These are phyloP conservation scores for Daldinia sp. DNA, from an alignment of 2,329 filamentous ascomycete genomes.

Conservation along the genomic window DNA sequence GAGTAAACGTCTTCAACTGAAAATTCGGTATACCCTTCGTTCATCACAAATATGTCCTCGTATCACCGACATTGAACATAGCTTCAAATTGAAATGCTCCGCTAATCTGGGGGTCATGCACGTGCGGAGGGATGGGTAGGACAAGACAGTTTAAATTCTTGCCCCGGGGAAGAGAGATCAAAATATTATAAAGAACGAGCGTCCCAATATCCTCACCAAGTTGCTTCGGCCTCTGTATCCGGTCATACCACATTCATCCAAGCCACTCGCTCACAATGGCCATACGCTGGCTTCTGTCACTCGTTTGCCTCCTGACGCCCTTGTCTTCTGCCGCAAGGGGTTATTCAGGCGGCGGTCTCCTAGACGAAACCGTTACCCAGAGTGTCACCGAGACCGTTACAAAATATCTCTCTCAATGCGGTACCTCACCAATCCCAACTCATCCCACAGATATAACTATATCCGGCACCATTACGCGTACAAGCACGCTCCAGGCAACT, in stretches of 20 bases:
- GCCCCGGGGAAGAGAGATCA: not conserved
- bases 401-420: constrained; percentile 29
- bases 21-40: constrained; percentile 12
- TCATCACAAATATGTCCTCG: constrained; percentile 26
- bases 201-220: constrained; percentile 7
- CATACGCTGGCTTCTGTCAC: constrained; percentile 27
- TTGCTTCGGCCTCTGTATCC: constrained; percentile 1
- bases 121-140: constrained; percentile 1
- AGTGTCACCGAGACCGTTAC: constrained; percentile 35
- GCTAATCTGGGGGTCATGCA: constrained; percentile 22
- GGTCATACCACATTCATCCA: not conserved
- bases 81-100: constrained; percentile 26
- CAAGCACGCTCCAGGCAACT: constrained; percentile 29
- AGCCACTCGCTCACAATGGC: constrained; percentile 35
- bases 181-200: constrained; percentile 26
- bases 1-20: constrained; percentile 33
- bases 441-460: constrained; percentile 13
- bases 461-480: constrained; percentile 26
- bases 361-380: constrained; percentile 21
- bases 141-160: constrained; percentile 9
- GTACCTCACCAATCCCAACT: not conserved
- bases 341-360: constrained; percentile 18
- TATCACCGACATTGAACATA: constrained; percentile 18
- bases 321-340: constrained; percentile 17
- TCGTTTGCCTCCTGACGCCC: constrained; percentile 28